Base-by-base conservation (phyloP, 805 yeast genomes). In the Candida hungchunana region DNA sequence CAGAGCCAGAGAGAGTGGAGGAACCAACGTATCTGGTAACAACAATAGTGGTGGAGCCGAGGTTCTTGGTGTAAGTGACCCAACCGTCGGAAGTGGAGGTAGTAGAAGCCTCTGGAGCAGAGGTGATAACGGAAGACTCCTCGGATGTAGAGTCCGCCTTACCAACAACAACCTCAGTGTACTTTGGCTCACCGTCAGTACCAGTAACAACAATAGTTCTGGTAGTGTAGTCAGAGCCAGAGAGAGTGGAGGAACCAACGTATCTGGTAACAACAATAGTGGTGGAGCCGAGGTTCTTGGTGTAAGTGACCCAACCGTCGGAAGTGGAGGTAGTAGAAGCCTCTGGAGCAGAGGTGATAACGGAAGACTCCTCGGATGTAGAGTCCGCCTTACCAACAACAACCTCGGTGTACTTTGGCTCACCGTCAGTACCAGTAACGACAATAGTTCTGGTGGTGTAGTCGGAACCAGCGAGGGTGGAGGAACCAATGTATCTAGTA, bases 301-400 rank as follows among this genome's bases (percentile, higher is more conserved):
- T n/a, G n/a, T n/a, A n/a, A n/a, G n/a, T n/a, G n/a, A n/a, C n/a
- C n/a, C n/a, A n/a, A n/a, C n/a, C n/a, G n/a, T n/a, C n/a, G 8
- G n/a, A 19, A 30, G 33, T 21, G 15, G 34, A 24, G 20, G 32
- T 13, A 18, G 12, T 5, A n/a, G 39, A 22, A 12, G 32, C 20
- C 2, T 20, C 26, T 6, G 34, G 21, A 15, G 26, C 21, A 20
- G 26, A 22, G 8, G 34, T 18, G 3, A 34, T 18, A 22, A 33
- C 19, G 6, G 27, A 22, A 11, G 31, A 15, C 7, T 26, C 18
- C 10, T 29, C 28, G 8, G 34, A 16, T 10, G 32, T 10, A n/a
- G 32, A 31, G 15, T 23, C 34, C 11, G 27, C 14, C 5, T 20
- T 18, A 11, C 15, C 11, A 27, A 16, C 28, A 31, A 20, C 13